Evolutionary conservation across 2,329 filamentous ascomycete species (phyloP), one percentile per base, ranked within the genome.

Genomic region (Aspergillus sclerotialis): DNA sequence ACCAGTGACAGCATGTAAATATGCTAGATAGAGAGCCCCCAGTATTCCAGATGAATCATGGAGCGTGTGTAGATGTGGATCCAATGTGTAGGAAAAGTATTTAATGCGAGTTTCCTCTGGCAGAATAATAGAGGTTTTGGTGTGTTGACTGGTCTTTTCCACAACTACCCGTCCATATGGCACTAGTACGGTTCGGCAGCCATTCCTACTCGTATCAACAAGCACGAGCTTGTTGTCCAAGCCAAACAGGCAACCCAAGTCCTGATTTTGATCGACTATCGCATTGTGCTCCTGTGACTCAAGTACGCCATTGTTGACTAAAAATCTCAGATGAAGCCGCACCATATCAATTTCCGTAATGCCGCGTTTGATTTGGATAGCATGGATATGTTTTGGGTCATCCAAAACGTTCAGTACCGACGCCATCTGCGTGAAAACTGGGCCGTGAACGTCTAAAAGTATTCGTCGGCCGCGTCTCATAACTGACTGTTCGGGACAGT

Each of bases 301-400:
- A 6, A 52, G 33, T 2, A 23, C n/a, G 12, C 38, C 35, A 7
- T 38, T 15, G 1, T 45, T 42, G 1, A 72, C 25, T 4, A 42
- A 47, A 39, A 78, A 79, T 0, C 58, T 58, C 2, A 77, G 53
- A 2, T 63, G 60, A 2, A 74, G 46, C 2, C 68, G 56, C 1
- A 70, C 68, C 1, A 78, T 39, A 2, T 64, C 52, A 1, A 70
- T 50, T 1, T 63, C 47, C 0, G 37, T 27, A 2, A 14, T 38
- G 1, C 30, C 31, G 0, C 40, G 35, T 0, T 29, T 11, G 7
- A 45, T 39, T 19, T 50, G 40, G 1, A 52, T 44, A 1, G 65
- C 48, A 16, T 68, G 52, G 8, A 69, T 61, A 23, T 63, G 45
- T 0, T 37, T 6, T 1, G 15, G 18, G 1, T 46, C 23, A 30